phyloP scores from a whole-genome alignment of 1,139 yeast genomes.

The Citeromyces hawaiiensis region DNA sequence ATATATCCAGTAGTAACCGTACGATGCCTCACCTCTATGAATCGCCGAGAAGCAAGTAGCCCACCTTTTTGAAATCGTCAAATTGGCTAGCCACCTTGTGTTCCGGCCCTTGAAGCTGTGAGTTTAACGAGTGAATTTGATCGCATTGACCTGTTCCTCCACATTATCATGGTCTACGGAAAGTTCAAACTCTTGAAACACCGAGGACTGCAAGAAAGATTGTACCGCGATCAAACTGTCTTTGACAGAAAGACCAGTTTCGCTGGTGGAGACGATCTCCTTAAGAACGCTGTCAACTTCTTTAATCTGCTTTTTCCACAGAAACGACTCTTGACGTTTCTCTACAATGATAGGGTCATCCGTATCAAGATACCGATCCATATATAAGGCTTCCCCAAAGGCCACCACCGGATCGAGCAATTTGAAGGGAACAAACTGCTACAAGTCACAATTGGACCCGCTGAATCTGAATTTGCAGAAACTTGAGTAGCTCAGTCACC shows the following conservation, averaged over 20 bases:
- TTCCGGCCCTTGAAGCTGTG: constrained; percentile 27
- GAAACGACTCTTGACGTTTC: constrained; percentile 45
- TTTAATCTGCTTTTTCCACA: constrained; percentile 47
- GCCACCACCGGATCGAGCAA: constrained; percentile 74
- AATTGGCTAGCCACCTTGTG: constrained; percentile 44
- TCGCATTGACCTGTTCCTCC: constrained; percentile 18
- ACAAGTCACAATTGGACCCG: constrained; percentile 84
- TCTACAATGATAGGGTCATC: constrained; percentile 39
- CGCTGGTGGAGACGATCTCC: constrained; percentile 27
- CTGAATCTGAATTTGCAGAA: constrained; percentile 85
- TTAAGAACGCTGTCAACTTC: constrained; percentile 28
- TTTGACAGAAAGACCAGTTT: constrained; percentile 29
- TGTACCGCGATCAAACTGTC: constrained; percentile 41
- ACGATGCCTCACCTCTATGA: constrained; percentile 91
- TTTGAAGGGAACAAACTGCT: constrained; percentile 61
- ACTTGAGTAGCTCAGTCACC: constrained; percentile 59
- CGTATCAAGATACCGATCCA: constrained; percentile 81
- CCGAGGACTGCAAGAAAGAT: constrained; percentile 34
- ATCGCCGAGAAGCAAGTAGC: constrained; percentile 84
- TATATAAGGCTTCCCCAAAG: constrained; percentile 60
- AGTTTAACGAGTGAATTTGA: constrained; percentile 26
- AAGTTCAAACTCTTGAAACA: constrained; percentile 17
- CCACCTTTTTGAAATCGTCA: constrained; percentile 41
- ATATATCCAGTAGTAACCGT: constrained; percentile 95
- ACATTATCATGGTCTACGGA: constrained; percentile 16